Percentiles rank a stretch among this genome's conserved stretches.
Evolutionary conservation across 1,284 basidiomycete species (phyloP).

Genomic region (Pyrrhoderma lamaoense): DNA sequence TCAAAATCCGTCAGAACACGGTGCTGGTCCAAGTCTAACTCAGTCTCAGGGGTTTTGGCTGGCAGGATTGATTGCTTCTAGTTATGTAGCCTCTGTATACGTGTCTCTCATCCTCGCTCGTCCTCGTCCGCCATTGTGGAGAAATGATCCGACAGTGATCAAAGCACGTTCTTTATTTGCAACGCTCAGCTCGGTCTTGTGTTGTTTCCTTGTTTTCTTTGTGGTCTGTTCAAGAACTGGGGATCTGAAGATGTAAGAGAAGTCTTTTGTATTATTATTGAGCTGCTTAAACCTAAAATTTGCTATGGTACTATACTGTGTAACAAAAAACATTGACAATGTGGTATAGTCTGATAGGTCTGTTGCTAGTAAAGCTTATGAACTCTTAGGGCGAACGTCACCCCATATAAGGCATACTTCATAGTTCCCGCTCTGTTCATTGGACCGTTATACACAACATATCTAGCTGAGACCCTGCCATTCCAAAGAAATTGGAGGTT

Average conservation of each 20-base stretch:
- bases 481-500: conserved; percentile 51
- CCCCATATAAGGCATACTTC: conserved; percentile 42
- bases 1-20: too few relatives aligned
- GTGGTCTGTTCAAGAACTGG: conserved; percentile 25
- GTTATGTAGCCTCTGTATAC: conserved; percentile 14
- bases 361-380: too few relatives aligned
- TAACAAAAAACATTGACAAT: too few relatives aligned
- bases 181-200: conserved; percentile 45
- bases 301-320: too few relatives aligned
- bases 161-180: conserved; percentile 57
- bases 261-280: too few relatives aligned
- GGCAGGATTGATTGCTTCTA: conserved; percentile 6
- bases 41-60: conserved; percentile 4
- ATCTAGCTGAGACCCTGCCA: conserved; percentile 51
- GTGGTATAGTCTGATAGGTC: too few relatives aligned
- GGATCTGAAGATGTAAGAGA: too few relatives aligned
- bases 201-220: conserved; percentile 38
- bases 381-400: conserved; percentile 24
- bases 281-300: too few relatives aligned
- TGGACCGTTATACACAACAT: conserved; percentile 72
- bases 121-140: conserved; percentile 30
- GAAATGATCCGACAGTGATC: conserved; percentile 73
- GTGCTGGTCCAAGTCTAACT: too few relatives aligned
- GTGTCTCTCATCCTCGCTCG: conserved; percentile 11
- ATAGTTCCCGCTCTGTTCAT: conserved; percentile 76